Evolutionary conservation across 208 protist genomes (phyloP).

Genomic region (Leishmania lainsoni): DNA sequence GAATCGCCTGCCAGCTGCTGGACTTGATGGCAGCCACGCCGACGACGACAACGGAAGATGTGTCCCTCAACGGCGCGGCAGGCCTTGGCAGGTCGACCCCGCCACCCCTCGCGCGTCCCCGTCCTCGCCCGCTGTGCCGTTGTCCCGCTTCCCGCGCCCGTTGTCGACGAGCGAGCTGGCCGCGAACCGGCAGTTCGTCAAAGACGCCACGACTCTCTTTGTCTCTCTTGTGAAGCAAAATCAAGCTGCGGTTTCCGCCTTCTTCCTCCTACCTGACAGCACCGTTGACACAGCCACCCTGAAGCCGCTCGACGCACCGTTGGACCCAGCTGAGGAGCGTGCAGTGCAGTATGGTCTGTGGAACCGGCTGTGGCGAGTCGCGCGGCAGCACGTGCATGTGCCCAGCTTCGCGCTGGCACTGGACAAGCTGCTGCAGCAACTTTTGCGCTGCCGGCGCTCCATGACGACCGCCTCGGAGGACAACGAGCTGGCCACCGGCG

Average conservation of each 20-base stretch:
- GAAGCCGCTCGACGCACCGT: conserved; percentile 44
- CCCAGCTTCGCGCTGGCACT: conserved; percentile 25
- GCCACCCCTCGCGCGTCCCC: not conserved
- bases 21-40: conserved; percentile 29
- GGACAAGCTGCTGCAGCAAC: conserved; percentile 29
- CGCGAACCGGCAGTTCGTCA: conserved; percentile 36
- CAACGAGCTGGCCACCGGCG: conserved; percentile 24
- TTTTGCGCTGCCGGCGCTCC: conserved; percentile 32
- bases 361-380: conserved; percentile 32
- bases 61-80: conserved; percentile 1
- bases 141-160: not conserved
- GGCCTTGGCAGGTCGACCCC: not conserved
- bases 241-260: conserved; percentile 28
- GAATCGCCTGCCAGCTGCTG: conserved; percentile 31
- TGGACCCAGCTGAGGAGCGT: conserved; percentile 33
- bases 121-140: not conserved
- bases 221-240: conserved; percentile 30
- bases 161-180: conserved; percentile 9
- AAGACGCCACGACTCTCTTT: conserved; percentile 29
- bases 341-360: conserved; percentile 29
- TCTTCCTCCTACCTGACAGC: conserved; percentile 53
- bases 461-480: conserved; percentile 26
- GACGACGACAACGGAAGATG: conserved; percentile 22
- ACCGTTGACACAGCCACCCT: conserved; percentile 28
- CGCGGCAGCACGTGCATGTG: conserved; percentile 29